Conservation (phyloP, 2,329 filamentous ascomycete species). For the Neofusicoccum sp. region DNA sequence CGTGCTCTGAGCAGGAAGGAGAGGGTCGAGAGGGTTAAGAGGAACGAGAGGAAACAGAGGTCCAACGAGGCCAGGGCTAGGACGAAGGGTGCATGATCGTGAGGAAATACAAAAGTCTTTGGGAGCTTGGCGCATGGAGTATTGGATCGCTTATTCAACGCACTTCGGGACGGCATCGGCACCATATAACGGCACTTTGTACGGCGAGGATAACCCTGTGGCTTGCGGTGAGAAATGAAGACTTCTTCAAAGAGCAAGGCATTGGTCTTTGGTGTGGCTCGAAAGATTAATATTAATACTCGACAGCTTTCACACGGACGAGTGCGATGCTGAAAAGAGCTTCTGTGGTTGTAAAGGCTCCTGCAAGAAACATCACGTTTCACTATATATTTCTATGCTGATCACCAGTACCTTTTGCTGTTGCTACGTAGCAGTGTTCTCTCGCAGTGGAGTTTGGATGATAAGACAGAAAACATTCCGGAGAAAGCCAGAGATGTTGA, state of each 20-base stretch:
- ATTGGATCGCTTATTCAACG: conserved; percentile 7
- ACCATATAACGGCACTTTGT: not conserved
- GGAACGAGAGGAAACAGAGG: conserved; percentile 45
- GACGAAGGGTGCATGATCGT: conserved; percentile 40
- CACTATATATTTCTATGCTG: no score
- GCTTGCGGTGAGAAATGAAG: not conserved
- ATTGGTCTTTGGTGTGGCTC: no score
- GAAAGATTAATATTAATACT: no score
- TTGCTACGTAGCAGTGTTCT: no score
- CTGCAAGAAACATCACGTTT: no score
- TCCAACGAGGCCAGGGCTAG: conserved; percentile 65
- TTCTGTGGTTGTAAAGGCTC: no score
- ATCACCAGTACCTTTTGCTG: no score
- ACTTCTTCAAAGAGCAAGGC: not conserved
- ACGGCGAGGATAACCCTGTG: not conserved
- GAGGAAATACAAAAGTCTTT: not conserved
- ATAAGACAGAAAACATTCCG: no score
- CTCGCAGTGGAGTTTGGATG: no score
- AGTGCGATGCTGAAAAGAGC: no score
- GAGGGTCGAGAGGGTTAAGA: conserved; percentile 46
- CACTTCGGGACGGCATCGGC: not conserved
- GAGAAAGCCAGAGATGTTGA: no score
- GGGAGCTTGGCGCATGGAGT: conserved; percentile 15
- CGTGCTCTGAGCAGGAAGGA: conserved; percentile 62
- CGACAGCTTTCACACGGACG: no score